Evolutionary conservation across 2,329 filamentous ascomycete genomes (phyloP).

Genomic region (Fusarium pseudograminearum): DNA sequence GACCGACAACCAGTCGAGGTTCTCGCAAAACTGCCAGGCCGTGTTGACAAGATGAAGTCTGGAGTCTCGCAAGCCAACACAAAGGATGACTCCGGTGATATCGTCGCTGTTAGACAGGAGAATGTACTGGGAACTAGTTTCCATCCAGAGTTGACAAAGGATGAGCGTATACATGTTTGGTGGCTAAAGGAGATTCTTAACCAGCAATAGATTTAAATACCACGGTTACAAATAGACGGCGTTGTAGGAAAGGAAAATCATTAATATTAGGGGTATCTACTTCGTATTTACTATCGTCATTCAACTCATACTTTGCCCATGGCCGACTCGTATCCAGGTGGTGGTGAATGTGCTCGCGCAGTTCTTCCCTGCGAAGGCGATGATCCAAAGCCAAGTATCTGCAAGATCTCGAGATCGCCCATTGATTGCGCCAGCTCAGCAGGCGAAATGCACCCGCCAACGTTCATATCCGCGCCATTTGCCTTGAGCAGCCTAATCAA

Average conservation of each 20-base stretch:
- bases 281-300: not conserved
- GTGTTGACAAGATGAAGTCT: constrained; percentile 54
- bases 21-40: constrained; percentile 62
- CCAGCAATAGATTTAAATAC: constrained; percentile 35
- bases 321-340: constrained; percentile 39
- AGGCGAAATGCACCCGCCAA: constrained; percentile 34
- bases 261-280: constrained; percentile 25
- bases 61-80: constrained; percentile 54
- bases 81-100: constrained; percentile 71
- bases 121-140: constrained; percentile 97
- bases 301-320: constrained; percentile 32
- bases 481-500: constrained; percentile 48
- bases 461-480: constrained; percentile 46
- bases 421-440: constrained; percentile 45
- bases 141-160: constrained; percentile 91
- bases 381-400: constrained; percentile 39
- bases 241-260: constrained; percentile 22
- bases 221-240: constrained; percentile 18
- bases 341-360: constrained; percentile 37
- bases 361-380: constrained; percentile 4
- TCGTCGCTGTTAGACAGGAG: constrained; percentile 88
- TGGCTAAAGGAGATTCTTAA: constrained; percentile 79
- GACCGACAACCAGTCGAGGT: constrained; percentile 60
- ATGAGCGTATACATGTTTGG: constrained; percentile 91
- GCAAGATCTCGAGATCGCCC: constrained; percentile 44